Evolutionary conservation across 1,284 basidiomycete species (phyloP).

Genomic region (Apiotrichum porosum): DNA sequence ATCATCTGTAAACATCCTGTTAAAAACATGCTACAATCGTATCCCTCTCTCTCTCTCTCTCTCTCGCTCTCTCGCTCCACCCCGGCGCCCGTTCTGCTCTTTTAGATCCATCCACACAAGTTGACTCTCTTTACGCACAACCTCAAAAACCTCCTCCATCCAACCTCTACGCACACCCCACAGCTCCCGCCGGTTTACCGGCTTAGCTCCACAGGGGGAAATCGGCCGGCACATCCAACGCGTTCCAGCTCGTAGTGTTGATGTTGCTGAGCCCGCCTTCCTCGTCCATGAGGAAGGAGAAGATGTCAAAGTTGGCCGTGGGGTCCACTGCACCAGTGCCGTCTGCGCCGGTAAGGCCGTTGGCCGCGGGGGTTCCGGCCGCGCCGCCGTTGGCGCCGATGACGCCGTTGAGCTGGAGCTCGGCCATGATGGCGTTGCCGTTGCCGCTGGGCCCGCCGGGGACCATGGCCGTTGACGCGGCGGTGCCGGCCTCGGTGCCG

Average conservation of each 20-base stretch:
- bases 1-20: too few relatives aligned
- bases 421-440: constrained; percentile 7
- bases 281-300: constrained; percentile 46
- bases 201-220: constrained; percentile 39
- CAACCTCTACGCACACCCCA: neutral
- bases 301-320: constrained; percentile 35
- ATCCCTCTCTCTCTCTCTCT: too few relatives aligned
- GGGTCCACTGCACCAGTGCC: constrained; percentile 4
- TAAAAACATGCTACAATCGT: too few relatives aligned
- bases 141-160: neutral
- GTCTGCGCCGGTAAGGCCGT: neutral
- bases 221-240: constrained; percentile 38
- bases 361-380: neutral
- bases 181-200: too few relatives aligned
- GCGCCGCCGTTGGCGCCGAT: neutral
- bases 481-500: constrained; percentile 6
- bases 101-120: too few relatives aligned
- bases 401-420: constrained; percentile 11
- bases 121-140: neutral
- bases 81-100: too few relatives aligned
- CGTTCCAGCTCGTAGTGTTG: constrained; percentile 28
- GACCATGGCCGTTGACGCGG: constrained; percentile 2
- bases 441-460: constrained; percentile 7
- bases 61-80: too few relatives aligned
- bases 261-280: constrained; percentile 29